Evolutionary conservation across 2,329 filamentous ascomycete species (phyloP).

Genomic region (Xylariales sp.): DNA sequence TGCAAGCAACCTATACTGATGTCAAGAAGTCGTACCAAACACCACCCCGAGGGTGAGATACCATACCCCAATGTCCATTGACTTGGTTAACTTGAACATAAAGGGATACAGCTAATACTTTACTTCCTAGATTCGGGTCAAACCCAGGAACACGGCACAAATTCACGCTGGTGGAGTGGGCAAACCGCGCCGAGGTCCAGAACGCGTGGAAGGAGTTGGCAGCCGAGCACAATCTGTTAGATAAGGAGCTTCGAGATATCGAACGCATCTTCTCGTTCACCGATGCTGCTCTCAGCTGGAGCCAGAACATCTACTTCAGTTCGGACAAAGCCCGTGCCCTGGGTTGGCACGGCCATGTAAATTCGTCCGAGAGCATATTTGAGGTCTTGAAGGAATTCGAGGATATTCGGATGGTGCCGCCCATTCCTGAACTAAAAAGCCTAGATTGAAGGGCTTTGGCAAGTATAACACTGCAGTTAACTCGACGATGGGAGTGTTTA

Average conservation of each 20-base stretch:
- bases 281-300: too few species aligned
- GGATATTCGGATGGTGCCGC: constrained; percentile 10
- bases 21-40: constrained; percentile 3
- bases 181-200: constrained; percentile 34
- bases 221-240: constrained; percentile 31
- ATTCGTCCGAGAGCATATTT: constrained; percentile 22
- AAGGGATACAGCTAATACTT: too few species aligned
- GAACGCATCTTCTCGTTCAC: constrained; percentile 41
- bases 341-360: constrained; percentile 28
- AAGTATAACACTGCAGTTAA: too few species aligned
- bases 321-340: constrained; percentile 23
- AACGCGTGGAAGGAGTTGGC: constrained; percentile 40
- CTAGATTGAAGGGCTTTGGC: too few species aligned
- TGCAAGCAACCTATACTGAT: constrained; percentile 10
- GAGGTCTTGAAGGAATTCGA: constrained; percentile 12
- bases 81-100: too few species aligned
- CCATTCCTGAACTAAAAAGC: too few species aligned
- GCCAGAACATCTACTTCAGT: constrained; percentile 14
- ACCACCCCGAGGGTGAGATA: too few species aligned
- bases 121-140: too few species aligned
- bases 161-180: constrained; percentile 42
- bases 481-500: too few species aligned
- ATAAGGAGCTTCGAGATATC: constrained; percentile 36
- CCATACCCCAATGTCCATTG: too few species aligned
- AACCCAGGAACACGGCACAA: too few species aligned